Base-by-base conservation (phyloP, 2,329 filamentous ascomycete species). In the Monilinia fructicola region DNA sequence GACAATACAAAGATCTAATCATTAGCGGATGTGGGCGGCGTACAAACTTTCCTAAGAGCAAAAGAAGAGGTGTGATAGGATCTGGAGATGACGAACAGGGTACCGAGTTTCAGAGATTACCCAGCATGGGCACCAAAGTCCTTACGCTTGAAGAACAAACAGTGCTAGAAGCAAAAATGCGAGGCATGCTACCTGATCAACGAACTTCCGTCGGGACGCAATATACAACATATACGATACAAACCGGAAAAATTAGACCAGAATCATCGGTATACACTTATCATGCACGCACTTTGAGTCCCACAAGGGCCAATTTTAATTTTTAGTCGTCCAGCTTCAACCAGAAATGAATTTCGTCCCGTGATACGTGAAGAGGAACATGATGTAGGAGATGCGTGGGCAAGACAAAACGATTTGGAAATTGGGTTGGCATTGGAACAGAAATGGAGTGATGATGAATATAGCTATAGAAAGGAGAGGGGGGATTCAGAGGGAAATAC, bases 1-100 rank as follows among this genome's bases (percentile, higher is more conserved):
- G 69, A 38, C 71, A 74, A 62, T 75, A 76, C 54, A 66, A 70
- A 35, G 68, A 74, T 54, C 26, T 76, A 18, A 58, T 75, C 16
- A 4, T 67, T 28, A 69, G 71, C 26, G 66, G 67, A 3, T 72
- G 71, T 58, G 71, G 72, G 2, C 54, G 12, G 4, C 53, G 63
- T 28, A 35, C 14, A 4, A 59, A 28, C 11, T 59, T 65, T 11
- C 53, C 63, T 1, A 59, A 59, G 35, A 65, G 63, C 35, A 65
- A 52, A 50, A 65, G 42, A 40, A 65, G 63, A 42, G 54, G 53
- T 11, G 54, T 59, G 10, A 42, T 50, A 28, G 18, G 7, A 56
- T 46, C 50, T n/a, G 28, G 44, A 65, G 40, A 59, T 50, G 53
- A 59, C 16, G 53, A 58, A 59, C 54, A 59, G 54, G 63, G 54